Evolutionary conservation across 2,329 filamentous ascomycete genomes (phyloP), one percentile per base, ranked within the genome.

Genomic region (Talaromyces amestolkiae): DNA sequence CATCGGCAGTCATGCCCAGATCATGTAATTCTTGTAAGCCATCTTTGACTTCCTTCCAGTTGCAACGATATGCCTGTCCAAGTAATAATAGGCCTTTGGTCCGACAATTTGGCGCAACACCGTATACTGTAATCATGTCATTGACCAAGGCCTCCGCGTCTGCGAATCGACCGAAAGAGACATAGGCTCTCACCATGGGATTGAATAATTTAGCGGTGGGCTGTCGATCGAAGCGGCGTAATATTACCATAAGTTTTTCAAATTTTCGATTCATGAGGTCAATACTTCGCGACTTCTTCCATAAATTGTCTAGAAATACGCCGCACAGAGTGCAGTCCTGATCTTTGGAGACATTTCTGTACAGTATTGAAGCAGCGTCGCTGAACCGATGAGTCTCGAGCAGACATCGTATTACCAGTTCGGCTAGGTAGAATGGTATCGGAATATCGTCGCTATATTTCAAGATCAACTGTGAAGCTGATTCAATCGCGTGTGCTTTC

Each of bases 201-300:
- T 78, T 77, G 68, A 80, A 77, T 22, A 81, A 70, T 51, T 76
- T 76, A 33, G 78, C 73, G 5, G 73, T 78, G n/a, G 74, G 71
- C 1, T 63, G 43, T 65, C 77, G 78, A 33, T 67, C 68, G 33
- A 78, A 63, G 4, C 73, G 70, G 6, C 68, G 65, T 6, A 79
- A 66, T 19, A 72, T 68, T 2, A 66, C 66, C 35, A 77, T 37
- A 10, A 77, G 65, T 61, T 72, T 76, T 51, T 69, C 71, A 33
- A 78, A 72, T 68, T 78, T 74, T 19, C 69, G 71, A 62, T 74
- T 76, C 19, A 78, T 58, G 54, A 78, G 68, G 43, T 77, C 74
- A 47, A 76, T 72, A 39, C 70, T 78, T 19, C 75, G 71, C 5
- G 77, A 77, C 66, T 78, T 80, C 66, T 73, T 76, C 77, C 78